Conservation (phyloP, 116 monocot genomes). For the Thalassia testudinum region DNA sequence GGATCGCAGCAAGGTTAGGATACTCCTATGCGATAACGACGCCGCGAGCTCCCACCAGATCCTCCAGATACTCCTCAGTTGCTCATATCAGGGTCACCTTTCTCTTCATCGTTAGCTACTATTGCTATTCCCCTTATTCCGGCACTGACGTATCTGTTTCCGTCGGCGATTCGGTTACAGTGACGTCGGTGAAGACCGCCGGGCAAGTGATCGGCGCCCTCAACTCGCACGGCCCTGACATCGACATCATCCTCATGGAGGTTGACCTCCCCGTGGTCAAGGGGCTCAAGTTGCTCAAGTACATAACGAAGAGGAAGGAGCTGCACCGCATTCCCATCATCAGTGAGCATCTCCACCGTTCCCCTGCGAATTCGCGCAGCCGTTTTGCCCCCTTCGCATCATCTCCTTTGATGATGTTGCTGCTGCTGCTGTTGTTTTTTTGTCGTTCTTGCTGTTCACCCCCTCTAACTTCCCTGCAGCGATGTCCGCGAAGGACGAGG, state of each 20-base stretch:
- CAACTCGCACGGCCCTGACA: slow-evolving; percentile 34
- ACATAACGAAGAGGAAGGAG: slow-evolving; percentile 35
- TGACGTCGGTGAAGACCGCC: slow-evolving; percentile 48
- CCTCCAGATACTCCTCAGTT: slow-evolving; percentile 35
- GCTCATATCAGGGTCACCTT: slow-evolving; percentile 53
- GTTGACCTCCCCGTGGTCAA: slow-evolving; percentile 53
- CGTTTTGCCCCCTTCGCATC: too few species aligned
- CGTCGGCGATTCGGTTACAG: slow-evolving; percentile 21
- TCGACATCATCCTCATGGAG: slow-evolving; percentile 58
- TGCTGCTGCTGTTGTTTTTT: background rate
- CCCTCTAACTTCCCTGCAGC: too few species aligned
- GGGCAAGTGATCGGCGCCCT: slow-evolving; percentile 56
- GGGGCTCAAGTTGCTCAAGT: slow-evolving; percentile 62
- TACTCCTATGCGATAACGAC: slow-evolving; percentile 49
- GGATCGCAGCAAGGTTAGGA: slow-evolving; percentile 54
- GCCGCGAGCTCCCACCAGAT: slow-evolving; percentile 38
- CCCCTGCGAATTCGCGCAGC: background rate
- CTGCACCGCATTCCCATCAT: slow-evolving; percentile 56
- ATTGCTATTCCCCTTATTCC: background rate
- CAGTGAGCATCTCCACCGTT: slow-evolving; percentile 21
- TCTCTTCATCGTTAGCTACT: background rate
- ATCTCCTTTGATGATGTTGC: background rate
- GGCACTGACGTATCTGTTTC: background rate
- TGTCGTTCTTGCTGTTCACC: background rate
- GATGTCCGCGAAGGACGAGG: slow-evolving; percentile 70